Evolutionary conservation across 73 alveolate genomes (phyloP).

Genomic region (Tetrahymena malaccensis): DNA sequence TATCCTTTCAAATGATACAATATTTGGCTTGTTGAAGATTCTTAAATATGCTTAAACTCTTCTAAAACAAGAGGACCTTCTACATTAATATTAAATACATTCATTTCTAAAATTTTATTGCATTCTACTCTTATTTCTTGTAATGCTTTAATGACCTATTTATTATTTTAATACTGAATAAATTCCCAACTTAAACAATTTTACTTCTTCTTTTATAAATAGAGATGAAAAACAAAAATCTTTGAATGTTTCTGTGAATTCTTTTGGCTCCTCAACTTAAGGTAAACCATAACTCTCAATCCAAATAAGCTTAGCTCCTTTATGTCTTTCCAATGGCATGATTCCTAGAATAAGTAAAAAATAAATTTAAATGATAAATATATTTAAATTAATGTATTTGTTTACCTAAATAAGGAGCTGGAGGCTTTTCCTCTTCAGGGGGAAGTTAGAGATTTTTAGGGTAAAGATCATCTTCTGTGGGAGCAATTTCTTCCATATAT

Average conservation of each 20-base stretch:
- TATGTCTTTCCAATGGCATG: neutral
- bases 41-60: slow-evolving; percentile 90
- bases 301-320: neutral
- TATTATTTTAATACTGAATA: neutral
- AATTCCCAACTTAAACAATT: neutral
- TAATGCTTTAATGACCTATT: slow-evolving; percentile 50
- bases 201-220: slow-evolving; percentile 78
- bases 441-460: slow-evolving; percentile 52
- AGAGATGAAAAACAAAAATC: slow-evolving; percentile 79
- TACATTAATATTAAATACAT: slow-evolving; percentile 71
- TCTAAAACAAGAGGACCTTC: slow-evolving; percentile 89
- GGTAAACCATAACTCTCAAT: neutral
- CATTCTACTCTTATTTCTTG: slow-evolving; percentile 92
- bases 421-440: slow-evolving; percentile 21
- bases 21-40: slow-evolving; percentile 70
- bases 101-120: slow-evolving; percentile 62
- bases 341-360: neutral
- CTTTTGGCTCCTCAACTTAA: slow-evolving; percentile 37
- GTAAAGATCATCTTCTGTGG: slow-evolving; percentile 31
- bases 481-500: slow-evolving; percentile 51
- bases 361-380: too few relatives aligned
- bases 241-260: slow-evolving; percentile 78
- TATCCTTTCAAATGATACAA: slow-evolving; percentile 76
- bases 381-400: neutral
- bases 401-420: slow-evolving; percentile 39